These are phyloP conservation scores for Auricularia cornea DNA, from an alignment of 768 basidiomycete species.

Conservation along the genomic window DNA sequence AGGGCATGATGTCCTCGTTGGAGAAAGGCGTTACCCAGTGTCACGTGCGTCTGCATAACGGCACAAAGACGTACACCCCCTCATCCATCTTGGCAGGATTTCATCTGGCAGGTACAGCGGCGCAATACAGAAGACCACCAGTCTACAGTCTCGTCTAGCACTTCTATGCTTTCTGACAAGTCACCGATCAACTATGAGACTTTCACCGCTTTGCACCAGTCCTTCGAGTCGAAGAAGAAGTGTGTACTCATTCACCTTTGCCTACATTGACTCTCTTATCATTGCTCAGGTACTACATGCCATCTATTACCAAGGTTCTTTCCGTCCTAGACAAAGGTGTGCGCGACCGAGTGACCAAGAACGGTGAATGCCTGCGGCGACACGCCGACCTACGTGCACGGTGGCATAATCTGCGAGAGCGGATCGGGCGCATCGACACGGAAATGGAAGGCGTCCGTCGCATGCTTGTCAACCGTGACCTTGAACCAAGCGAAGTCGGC, in stretches of 20 bases:
- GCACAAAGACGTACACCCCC: background rate
- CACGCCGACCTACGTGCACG: conserved; percentile 84
- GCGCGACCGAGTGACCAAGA: conserved; percentile 88
- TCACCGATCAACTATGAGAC: conserved; percentile 49
- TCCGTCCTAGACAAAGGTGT: conserved; percentile 93
- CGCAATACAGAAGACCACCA: conserved; percentile 32
- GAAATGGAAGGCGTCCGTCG: conserved; percentile 73
- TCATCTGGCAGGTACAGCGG: conserved; percentile 74
- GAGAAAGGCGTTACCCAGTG: conserved; percentile 90
- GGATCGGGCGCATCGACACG: conserved; percentile 69
- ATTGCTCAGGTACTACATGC: conserved; percentile 75
- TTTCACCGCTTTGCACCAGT: conserved; percentile 42
- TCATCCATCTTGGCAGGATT: conserved; percentile 45
- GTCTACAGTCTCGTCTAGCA: conserved; percentile 32
- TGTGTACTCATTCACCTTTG: conserved; percentile 4
- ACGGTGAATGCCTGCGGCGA: conserved; percentile 86
- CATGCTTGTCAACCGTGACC: conserved; percentile 36
- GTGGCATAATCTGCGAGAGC: conserved; percentile 73
- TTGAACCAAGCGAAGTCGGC: conserved; percentile 55
- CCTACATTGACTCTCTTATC: conserved; percentile 26
- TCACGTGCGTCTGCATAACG: conserved; percentile 45
- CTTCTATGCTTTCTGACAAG: conserved; percentile 32
- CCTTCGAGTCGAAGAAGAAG: conserved; percentile 12
- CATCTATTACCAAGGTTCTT: conserved; percentile 85
- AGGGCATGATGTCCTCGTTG: conserved; percentile 94